Percentiles rank a stretch among this genome's conserved stretches.
These are phyloP conservation scores for Dendrocalamus latiflorus DNA, from an alignment of 202 grass and related monocot genomes.

Conservation along the genomic window DNA sequence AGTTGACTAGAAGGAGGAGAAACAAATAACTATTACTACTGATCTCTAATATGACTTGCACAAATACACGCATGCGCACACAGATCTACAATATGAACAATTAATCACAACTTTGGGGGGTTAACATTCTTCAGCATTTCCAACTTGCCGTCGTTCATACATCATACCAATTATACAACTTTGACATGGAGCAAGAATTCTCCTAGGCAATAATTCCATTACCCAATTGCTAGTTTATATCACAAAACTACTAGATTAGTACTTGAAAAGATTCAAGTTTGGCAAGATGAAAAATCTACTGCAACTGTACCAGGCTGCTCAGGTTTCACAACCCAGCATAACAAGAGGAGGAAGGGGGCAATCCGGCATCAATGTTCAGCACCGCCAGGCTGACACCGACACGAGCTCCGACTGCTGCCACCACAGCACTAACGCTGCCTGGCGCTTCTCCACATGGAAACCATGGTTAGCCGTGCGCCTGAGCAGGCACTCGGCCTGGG, in stretches of 20 bases:
- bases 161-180: background rate
- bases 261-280: background rate
- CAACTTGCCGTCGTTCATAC: background rate
- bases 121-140: background rate
- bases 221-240: constrained; percentile 15
- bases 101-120: background rate
- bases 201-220: background rate
- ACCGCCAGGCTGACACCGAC: constrained; percentile 45
- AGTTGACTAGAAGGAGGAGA: background rate
- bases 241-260: background rate
- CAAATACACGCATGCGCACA: background rate
- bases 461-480: constrained; percentile 31
- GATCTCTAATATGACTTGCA: constrained; percentile 4
- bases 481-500: constrained; percentile 55
- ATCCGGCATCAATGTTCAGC: constrained; percentile 2
- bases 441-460: constrained; percentile 45
- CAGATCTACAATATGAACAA: constrained; percentile 8
- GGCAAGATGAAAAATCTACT: constrained; percentile 21
- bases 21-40: background rate
- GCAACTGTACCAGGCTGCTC: background rate
- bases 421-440: constrained; percentile 23
- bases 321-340: background rate
- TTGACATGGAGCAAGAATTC: background rate
- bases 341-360: background rate
- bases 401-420: constrained; percentile 44